Percentiles rank a stretch among this genome's conserved stretches.
phyloP scores from a whole-genome alignment of 2,329 filamentous ascomycete species.

The Aspergillus nomiae region DNA sequence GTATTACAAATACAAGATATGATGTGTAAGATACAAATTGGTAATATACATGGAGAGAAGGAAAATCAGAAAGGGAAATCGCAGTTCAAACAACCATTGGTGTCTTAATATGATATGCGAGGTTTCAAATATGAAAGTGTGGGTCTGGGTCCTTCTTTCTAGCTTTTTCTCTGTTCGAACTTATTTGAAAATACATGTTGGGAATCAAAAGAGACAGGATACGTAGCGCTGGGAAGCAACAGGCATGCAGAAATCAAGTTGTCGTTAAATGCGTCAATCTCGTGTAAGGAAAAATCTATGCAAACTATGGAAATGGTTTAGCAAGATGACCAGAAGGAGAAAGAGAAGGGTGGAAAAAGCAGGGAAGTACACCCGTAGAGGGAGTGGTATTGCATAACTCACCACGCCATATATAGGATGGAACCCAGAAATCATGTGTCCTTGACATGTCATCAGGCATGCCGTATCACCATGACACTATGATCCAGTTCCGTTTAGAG shows the following conservation, averaged over 20 bases:
- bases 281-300: neutral
- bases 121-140: neutral
- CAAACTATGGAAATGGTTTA: neutral
- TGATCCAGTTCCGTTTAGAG: constrained; percentile 11
- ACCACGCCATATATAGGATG: neutral
- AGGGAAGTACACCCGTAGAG: neutral
- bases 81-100: neutral
- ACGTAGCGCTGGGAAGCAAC: neutral
- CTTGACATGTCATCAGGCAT: neutral
- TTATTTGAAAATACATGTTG: neutral
- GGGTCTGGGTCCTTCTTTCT: neutral
- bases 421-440: neutral
- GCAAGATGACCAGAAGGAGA: neutral
- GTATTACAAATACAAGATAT: neutral
- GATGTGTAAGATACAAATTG: neutral
- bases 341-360: neutral
- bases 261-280: neutral
- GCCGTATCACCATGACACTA: neutral
- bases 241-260: neutral
- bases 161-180: neutral
- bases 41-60: neutral
- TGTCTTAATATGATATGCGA: neutral
- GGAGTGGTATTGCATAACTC: neutral
- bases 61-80: neutral
- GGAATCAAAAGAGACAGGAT: neutral